Base-by-base conservation (phyloP, 345 rosid species). In the Corchorus capsularis region DNA sequence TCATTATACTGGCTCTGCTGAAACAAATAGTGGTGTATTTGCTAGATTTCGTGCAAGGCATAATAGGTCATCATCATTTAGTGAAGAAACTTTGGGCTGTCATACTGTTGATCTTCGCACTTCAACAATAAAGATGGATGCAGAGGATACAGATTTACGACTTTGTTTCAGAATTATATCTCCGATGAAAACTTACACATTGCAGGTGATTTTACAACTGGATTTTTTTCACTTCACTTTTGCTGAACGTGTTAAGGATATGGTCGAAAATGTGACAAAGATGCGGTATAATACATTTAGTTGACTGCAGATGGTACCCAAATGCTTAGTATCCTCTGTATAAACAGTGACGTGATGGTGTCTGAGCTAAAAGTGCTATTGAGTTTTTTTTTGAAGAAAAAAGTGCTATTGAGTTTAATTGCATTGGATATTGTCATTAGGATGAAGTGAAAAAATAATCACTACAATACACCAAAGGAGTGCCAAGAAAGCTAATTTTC, bases 101-200 rank as follows among this genome's bases (percentile, higher is more conserved):
- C 81, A 74, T 20, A 74, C 85, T 71, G 75, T 94, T 67, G 93
- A 92, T 86, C 94, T 94, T 81, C 88, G 65, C 15, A 90, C 91
- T 16, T 88, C 97, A 56, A 84, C 86, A 70, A 80, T 92, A 78
- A 94, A 94, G 83, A 78, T 90, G 77, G 95, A 94, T 12, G 91
- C 97, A 53, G 97, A 92, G 67, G 95, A 92, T 78, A 79, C 86
- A 56, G 88, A 90, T 85, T 81, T 92, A 66, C 89, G 97, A 66
- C 97, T 94, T 54, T 94, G 98, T 79, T 94, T 94, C 83, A 88
- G 97, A 82, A 87, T 94, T 74, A 87, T 94, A 77, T 89, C 97
- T 62, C 98, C 98, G 39, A 71, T 69, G 46, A 94, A 90, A 79
- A 84, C 88, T 60, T 90, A 81, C 82, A 92, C 97, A 74, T 82